Conservation (phyloP, 345 rosid species). For the Theobroma cacao region DNA sequence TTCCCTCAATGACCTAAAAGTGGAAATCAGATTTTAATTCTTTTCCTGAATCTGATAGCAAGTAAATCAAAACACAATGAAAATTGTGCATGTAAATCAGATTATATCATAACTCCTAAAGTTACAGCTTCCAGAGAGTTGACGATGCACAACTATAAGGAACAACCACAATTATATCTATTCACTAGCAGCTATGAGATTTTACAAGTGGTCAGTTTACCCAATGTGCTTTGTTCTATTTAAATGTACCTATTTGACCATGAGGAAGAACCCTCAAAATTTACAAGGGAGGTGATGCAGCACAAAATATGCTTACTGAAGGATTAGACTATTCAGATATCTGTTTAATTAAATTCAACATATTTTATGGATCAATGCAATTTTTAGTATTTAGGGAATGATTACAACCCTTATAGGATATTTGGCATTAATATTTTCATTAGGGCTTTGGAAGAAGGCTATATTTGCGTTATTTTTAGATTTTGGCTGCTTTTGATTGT, state of each 20-base stretch:
- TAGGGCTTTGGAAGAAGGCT: neutral
- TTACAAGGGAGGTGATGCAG: neutral
- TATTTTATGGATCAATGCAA: neutral
- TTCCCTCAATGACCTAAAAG: constrained; percentile 53
- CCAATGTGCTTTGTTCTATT: neutral
- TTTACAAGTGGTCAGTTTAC: neutral
- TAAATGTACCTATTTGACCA: neutral
- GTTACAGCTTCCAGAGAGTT: neutral
- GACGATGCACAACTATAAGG: too few relatives aligned
- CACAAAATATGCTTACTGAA: neutral
- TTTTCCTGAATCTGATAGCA: neutral
- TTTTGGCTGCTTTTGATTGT: neutral
- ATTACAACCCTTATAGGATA: neutral
- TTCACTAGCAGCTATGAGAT: neutral
- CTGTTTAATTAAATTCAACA: neutral
- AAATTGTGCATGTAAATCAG: neutral
- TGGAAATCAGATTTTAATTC: neutral
- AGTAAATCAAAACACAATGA: neutral
- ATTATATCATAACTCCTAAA: too few relatives aligned
- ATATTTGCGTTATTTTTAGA: neutral
- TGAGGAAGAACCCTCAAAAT: neutral
- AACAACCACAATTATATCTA: neutral
- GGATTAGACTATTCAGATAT: neutral
- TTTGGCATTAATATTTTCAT: neutral
- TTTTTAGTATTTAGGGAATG: neutral